Percentiles rank a stretch among this genome's conserved stretches.
Evolutionary conservation across 1,284 basidiomycete species (phyloP).

Genomic region (Tylopilus sp.): DNA sequence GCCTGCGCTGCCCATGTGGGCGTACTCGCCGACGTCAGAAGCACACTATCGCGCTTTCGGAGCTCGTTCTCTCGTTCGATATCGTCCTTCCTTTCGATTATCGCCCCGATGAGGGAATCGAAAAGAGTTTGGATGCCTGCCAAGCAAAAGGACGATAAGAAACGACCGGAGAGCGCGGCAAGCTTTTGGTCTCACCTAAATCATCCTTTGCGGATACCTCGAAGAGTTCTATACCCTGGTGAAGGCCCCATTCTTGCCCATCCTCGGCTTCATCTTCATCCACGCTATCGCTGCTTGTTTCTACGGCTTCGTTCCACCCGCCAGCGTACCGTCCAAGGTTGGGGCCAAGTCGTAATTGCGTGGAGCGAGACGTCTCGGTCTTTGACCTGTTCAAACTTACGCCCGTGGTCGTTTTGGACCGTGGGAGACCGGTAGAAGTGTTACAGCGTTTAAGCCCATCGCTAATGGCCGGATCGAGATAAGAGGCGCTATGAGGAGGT

Average conservation of each 20-base stretch:
- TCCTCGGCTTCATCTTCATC: conserved; percentile 67
- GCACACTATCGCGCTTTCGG: conserved; percentile 75
- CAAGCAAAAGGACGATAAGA: conserved; percentile 12
- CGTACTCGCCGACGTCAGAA: conserved; percentile 56
- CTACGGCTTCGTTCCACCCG: conserved; percentile 53
- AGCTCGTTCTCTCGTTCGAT: conserved; percentile 77
- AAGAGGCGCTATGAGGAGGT: conserved; percentile 48
- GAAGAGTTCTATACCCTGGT: conserved; percentile 77
- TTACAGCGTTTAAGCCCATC: conserved; percentile 46
- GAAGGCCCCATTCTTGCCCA: conserved; percentile 69
- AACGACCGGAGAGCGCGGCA: neutral
- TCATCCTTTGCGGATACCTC: conserved; percentile 86
- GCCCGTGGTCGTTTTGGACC: conserved; percentile 33
- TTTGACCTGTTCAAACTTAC: conserved; percentile 44
- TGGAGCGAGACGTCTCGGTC: conserved; percentile 41
- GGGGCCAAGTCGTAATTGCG: conserved; percentile 54
- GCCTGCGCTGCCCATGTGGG: conserved; percentile 74
- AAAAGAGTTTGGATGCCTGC: conserved; percentile 76
- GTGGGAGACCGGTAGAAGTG: conserved; percentile 43
- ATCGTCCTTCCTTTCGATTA: conserved; percentile 69
- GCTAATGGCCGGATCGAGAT: conserved; percentile 47
- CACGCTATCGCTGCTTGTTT: conserved; percentile 61
- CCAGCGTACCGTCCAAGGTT: conserved; percentile 47
- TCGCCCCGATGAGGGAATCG: conserved; percentile 68
- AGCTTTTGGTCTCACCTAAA: conserved; percentile 47